A percentile compares a stretch with the other conserved stretches of the same genome.
These are phyloP conservation scores for Candida sp. DNA, from an alignment of 1,139 yeast species.

Conservation along the genomic window DNA sequence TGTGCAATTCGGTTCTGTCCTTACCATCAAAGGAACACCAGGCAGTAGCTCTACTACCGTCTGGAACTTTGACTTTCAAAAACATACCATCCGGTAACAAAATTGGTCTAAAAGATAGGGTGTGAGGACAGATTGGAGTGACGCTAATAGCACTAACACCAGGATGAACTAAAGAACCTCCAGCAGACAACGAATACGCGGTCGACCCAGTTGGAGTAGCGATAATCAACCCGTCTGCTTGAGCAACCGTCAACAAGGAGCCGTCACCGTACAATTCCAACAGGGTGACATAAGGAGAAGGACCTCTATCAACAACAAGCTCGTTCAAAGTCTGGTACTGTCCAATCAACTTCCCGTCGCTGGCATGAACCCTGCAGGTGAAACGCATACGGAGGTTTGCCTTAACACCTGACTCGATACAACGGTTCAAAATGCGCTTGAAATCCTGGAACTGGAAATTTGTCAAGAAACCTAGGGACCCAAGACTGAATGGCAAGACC, in stretches of 20 bases:
- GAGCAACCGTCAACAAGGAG: slow-evolving; percentile 79
- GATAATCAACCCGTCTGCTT: slow-evolving; percentile 87
- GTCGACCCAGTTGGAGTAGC: slow-evolving; percentile 96
- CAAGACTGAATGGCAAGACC: slow-evolving; percentile 80
- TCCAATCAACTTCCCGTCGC: slow-evolving; percentile 62
- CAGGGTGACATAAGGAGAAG: slow-evolving; percentile 86
- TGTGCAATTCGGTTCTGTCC: slow-evolving; percentile 66
- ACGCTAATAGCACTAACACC: slow-evolving; percentile 88
- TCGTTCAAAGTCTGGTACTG: slow-evolving; percentile 87
- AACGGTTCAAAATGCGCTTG: slow-evolving; percentile 55
- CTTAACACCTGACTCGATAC: slow-evolving; percentile 70
- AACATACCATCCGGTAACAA: slow-evolving; percentile 87
- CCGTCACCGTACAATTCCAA: slow-evolving; percentile 86
- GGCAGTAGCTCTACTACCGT: slow-evolving; percentile 72
- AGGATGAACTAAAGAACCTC: slow-evolving; percentile 90
- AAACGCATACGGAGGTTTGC: slow-evolving; percentile 85
- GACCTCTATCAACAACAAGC: slow-evolving; percentile 86
- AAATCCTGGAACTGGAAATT: slow-evolving; percentile 77
- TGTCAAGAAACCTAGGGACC: slow-evolving; percentile 83
- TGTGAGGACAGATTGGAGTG: slow-evolving; percentile 94
- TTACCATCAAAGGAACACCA: slow-evolving; percentile 95
- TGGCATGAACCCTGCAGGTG: slow-evolving; percentile 65
- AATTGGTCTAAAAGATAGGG: slow-evolving; percentile 86
- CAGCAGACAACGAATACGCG: slow-evolving; percentile 89
- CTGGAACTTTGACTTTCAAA: slow-evolving; percentile 75